These are phyloP conservation scores for Colletotrichum sp. DNA, from an alignment of 2,329 filamentous ascomycete species.

Conservation along the genomic window DNA sequence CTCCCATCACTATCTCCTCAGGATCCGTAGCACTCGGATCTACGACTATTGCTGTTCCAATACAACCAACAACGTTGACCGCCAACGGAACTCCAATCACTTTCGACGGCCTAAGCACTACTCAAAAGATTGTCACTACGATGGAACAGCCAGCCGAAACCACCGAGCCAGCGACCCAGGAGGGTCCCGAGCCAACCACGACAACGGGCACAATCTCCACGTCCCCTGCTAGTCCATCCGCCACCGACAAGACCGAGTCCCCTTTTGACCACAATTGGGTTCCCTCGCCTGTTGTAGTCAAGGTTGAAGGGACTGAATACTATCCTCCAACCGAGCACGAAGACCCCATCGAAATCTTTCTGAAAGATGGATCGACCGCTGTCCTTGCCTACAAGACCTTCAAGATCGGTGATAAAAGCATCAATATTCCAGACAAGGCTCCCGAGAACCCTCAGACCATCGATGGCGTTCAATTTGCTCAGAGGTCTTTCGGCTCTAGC, in stretches of 20 bases:
- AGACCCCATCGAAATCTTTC: background rate
- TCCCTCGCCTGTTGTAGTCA: background rate
- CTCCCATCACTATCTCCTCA: background rate
- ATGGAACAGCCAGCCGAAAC: background rate
- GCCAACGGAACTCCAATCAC: background rate
- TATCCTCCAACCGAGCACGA: background rate
- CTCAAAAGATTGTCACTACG: fast-evolving
- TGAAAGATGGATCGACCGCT: background rate
- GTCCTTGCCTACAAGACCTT: background rate
- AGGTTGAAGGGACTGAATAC: background rate
- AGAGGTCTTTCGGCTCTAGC: background rate
- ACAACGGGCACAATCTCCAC: background rate
- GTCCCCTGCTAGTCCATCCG: background rate
- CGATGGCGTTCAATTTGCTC: background rate
- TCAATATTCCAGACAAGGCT: background rate
- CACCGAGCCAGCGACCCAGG: background rate
- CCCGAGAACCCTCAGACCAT: background rate
- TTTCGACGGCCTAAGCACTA: background rate
- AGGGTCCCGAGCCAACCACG: background rate
- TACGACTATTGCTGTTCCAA: background rate
- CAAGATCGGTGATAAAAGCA: background rate
- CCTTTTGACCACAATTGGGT: background rate
- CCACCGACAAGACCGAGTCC: background rate
- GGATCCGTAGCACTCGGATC: background rate
- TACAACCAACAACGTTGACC: background rate